Conservation (phyloP, 2,329 filamentous ascomycete species). For the Pyrenochaeta sp. region DNA sequence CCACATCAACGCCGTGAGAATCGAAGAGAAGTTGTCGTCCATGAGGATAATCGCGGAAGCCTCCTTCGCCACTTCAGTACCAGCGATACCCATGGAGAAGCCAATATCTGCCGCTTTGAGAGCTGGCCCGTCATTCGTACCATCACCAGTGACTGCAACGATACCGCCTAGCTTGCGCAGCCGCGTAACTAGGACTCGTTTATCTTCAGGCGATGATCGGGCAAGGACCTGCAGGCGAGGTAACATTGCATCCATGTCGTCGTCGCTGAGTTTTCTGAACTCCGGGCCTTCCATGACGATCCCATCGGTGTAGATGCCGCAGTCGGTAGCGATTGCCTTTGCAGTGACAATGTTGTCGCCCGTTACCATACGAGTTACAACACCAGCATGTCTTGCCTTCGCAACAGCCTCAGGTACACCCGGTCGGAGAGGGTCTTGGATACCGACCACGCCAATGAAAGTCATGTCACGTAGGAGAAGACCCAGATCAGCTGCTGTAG, state of each 20-base stretch:
- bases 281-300: conserved; percentile 79
- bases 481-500: conserved; percentile 67
- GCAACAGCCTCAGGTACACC: conserved; percentile 76
- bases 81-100: conserved; percentile 86
- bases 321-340: conserved; percentile 78
- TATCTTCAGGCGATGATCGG: conserved; percentile 73
- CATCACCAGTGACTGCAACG: conserved; percentile 83
- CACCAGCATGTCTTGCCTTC: conserved; percentile 76
- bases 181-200: conserved; percentile 69
- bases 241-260: conserved; percentile 63
- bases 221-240: conserved; percentile 73
- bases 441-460: conserved; percentile 77
- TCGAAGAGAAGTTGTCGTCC: conserved; percentile 88
- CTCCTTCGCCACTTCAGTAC: conserved; percentile 84
- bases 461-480: conserved; percentile 75
- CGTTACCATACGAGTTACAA: conserved; percentile 86
- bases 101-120: conserved; percentile 82
- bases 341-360: conserved; percentile 83
- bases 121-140: conserved; percentile 82
- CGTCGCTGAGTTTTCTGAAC: conserved; percentile 74
- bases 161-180: conserved; percentile 74
- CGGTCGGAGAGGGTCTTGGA: conserved; percentile 79
- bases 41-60: conserved; percentile 84
- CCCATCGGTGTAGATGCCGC: conserved; percentile 74
- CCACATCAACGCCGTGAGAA: conserved; percentile 83